A percentile compares a stretch with the other conserved stretches of the same genome.
These are phyloP conservation scores for Claviceps lovelessii DNA, from an alignment of 2,329 filamentous ascomycete genomes.

Conservation along the genomic window DNA sequence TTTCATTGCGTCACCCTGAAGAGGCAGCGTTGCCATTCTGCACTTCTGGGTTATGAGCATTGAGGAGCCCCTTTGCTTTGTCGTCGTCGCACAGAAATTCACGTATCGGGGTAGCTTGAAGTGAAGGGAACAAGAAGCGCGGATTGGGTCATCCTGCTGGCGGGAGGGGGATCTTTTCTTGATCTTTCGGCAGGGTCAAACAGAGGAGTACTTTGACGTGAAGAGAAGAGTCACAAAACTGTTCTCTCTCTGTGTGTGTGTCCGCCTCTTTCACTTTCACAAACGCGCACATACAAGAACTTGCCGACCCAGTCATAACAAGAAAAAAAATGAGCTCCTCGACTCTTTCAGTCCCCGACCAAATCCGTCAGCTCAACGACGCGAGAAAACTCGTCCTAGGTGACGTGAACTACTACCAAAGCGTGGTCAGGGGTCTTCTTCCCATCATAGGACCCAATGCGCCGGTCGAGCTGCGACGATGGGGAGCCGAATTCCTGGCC, in stretches of 20 bases:
- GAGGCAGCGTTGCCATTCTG: too few relatives aligned
- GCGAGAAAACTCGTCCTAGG: constrained; percentile 80
- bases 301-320: constrained; percentile 15
- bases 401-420: constrained; percentile 77
- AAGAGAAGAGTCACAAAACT: not conserved
- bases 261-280: not conserved
- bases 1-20: not conserved
- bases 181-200: not conserved
- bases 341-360: constrained; percentile 50
- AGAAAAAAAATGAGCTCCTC: constrained; percentile 37
- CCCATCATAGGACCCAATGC: constrained; percentile 70
- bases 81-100: not conserved
- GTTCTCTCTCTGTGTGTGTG: not conserved
- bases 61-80: not conserved
- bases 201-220: not conserved
- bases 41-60: not conserved
- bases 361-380: constrained; percentile 76
- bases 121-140: not conserved
- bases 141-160: not conserved
- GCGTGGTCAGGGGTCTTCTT: constrained; percentile 84
- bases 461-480: constrained; percentile 72
- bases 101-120: not conserved
- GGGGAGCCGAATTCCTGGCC: constrained; percentile 90
- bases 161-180: not conserved
- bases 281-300: not conserved